Conservation (phyloP, 2,329 filamentous ascomycete genomes). For the Colletotrichum melonis region DNA sequence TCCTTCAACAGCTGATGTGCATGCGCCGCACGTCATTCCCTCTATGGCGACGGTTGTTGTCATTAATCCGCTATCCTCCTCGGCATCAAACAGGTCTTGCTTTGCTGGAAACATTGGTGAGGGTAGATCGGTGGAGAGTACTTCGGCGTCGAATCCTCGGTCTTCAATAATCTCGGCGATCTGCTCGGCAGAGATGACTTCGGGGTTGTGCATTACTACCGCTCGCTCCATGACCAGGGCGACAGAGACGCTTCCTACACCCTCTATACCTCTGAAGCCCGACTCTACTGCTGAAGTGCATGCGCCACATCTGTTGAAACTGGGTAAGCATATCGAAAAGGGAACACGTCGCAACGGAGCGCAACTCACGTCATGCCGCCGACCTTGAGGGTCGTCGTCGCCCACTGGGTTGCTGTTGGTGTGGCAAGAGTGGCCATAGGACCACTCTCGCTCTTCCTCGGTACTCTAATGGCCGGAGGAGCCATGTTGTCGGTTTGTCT, state of each 20-base stretch:
- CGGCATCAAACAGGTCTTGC: constrained; percentile 47
- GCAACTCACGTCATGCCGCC: constrained; percentile 82
- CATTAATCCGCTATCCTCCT: constrained; percentile 56
- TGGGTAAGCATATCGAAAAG: constrained; percentile 42
- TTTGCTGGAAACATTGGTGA: constrained; percentile 57
- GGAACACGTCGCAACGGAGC: neutral
- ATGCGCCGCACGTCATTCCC: constrained; percentile 93
- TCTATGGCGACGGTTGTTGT: constrained; percentile 82
- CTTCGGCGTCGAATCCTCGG: constrained; percentile 88
- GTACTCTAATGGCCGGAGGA: constrained; percentile 60
- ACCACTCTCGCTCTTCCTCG: constrained; percentile 50
- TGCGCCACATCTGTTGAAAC: constrained; percentile 79
- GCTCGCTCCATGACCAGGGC: constrained; percentile 95
- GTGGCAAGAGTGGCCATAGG: constrained; percentile 45
- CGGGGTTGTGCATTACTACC: constrained; percentile 90
- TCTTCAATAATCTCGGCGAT: constrained; percentile 91
- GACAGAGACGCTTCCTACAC: constrained; percentile 88
- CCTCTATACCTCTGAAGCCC: constrained; percentile 84
- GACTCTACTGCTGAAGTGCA: constrained; percentile 96
- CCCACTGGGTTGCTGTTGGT: constrained; percentile 71
- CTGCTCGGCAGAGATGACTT: constrained; percentile 77
- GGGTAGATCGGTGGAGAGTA: constrained; percentile 84
- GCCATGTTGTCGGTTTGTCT: constrained; percentile 54
- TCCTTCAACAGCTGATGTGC: constrained; percentile 85
- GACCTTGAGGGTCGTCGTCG: constrained; percentile 90